These are phyloP conservation scores for Paraurostyla sp. DNA, from an alignment of 73 alveolate genomes.

Conservation along the genomic window DNA sequence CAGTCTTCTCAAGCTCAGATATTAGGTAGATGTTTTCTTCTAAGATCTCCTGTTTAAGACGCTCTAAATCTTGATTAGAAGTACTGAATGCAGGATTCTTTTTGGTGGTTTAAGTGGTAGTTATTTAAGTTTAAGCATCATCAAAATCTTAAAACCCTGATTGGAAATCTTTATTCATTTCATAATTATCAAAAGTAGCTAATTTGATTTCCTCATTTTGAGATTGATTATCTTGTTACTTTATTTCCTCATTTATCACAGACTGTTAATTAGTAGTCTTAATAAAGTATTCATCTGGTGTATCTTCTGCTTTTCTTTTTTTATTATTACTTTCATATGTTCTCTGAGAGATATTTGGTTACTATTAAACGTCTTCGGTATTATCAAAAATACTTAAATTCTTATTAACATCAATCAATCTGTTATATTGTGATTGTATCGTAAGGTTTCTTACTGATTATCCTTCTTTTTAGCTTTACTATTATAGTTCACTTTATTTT, in stretches of 20 bases:
- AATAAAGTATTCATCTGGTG: not conserved
- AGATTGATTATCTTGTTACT: not conserved
- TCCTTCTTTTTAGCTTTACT: not conserved
- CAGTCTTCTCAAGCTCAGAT: conserved; percentile 19
- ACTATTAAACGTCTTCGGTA: not conserved
- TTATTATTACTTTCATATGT: not conserved
- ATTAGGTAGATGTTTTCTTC: conserved; percentile 46
- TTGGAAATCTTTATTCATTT: not conserved
- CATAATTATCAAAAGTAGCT: conserved; percentile 46
- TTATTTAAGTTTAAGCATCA: not conserved
- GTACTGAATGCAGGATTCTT: too few species aligned
- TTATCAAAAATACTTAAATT: conserved; percentile 12
- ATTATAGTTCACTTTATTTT: not conserved
- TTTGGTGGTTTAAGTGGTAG: too few species aligned
- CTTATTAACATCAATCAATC: conserved; percentile 24
- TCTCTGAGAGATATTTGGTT: not conserved
- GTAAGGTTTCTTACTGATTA: too few species aligned
- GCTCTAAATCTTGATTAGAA: conserved; percentile 2
- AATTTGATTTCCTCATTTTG: not conserved
- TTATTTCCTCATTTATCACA: not conserved
- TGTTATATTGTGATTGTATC: not conserved
- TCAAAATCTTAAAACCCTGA: conserved; percentile 37
- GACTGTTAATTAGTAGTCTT: not conserved
- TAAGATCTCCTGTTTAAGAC: conserved; percentile 12
- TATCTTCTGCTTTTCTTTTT: conserved; percentile 49